These are phyloP conservation scores for Ambispora gerdemannii DNA, from an alignment of 192 early-diverging fungal species.

Conservation along the genomic window DNA sequence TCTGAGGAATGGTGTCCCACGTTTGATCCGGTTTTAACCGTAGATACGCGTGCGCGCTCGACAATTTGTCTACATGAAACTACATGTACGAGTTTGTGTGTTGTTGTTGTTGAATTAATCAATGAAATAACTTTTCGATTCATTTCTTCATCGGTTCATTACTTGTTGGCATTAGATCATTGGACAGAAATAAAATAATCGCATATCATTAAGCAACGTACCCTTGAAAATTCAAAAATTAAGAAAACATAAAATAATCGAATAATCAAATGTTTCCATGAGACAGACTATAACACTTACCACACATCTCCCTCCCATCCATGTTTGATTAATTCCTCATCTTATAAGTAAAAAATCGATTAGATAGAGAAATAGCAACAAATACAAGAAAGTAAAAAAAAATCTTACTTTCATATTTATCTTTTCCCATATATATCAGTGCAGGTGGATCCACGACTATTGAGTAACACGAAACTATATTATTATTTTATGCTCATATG, in stretches of 20 bases:
- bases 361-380: neutral
- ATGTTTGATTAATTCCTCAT: conserved; percentile 93
- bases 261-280: too few species aligned
- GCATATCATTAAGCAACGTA: neutral
- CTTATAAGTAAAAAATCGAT: conserved; percentile 29
- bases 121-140: too few species aligned
- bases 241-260: neutral
- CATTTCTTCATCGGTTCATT: too few species aligned
- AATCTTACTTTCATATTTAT: conserved; percentile 89
- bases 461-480: neutral
- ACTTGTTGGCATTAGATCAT: too few species aligned
- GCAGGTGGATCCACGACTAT: conserved; percentile 67
- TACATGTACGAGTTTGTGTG: too few species aligned
- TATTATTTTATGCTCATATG: neutral
- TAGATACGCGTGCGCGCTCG: conserved; percentile 96
- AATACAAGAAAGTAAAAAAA: neutral
- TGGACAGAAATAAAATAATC: conserved; percentile 5
- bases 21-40: conserved; percentile 62
- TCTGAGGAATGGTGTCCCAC: conserved; percentile 79
- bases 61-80: conserved; percentile 98
- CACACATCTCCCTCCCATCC: conserved; percentile 94
- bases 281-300: conserved; percentile 36
- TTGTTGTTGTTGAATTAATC: too few species aligned
- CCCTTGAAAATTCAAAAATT: neutral
- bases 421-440: conserved; percentile 94